Percentiles rank a stretch among this genome's conserved stretches.
These are phyloP conservation scores for Microsporum ferrugineum DNA, from an alignment of 2,329 filamentous ascomycete genomes.

Conservation along the genomic window DNA sequence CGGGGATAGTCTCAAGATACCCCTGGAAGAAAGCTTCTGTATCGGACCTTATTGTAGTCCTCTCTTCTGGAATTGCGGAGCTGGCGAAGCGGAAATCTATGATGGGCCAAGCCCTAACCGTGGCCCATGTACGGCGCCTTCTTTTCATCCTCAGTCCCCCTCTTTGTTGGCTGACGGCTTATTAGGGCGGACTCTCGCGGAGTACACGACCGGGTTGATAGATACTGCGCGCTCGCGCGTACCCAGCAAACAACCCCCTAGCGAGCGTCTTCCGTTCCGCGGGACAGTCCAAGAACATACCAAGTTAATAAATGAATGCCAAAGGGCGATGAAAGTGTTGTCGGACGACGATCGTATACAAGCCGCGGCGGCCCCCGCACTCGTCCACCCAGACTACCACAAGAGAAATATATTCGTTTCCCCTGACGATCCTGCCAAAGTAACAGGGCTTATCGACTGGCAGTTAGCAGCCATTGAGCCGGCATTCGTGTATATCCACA, in stretches of 20 bases:
- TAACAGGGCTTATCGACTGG: slow-evolving; percentile 27
- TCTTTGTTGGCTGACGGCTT: neutral
- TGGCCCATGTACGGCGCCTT: slow-evolving; percentile 12
- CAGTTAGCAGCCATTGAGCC: slow-evolving; percentile 24
- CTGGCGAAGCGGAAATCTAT: slow-evolving; percentile 13
- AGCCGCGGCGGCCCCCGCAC: slow-evolving; percentile 11
- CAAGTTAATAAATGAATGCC: slow-evolving; percentile 13
- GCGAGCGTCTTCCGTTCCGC: slow-evolving; percentile 11
- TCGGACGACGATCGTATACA: slow-evolving; percentile 17
- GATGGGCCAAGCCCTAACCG: slow-evolving; percentile 5
- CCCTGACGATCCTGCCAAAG: slow-evolving; percentile 19
- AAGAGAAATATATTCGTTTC: slow-evolving; percentile 27
- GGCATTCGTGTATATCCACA: slow-evolving; percentile 18
- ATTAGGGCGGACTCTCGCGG: slow-evolving; percentile 4
- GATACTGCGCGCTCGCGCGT: slow-evolving; percentile 13
- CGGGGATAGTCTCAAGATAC: slow-evolving; percentile 15
- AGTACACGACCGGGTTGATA: slow-evolving; percentile 13
- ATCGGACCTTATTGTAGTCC: slow-evolving; percentile 24
- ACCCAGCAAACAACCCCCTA: slow-evolving; percentile 3
- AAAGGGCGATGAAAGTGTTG: slow-evolving; percentile 17
- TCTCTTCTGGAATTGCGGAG: slow-evolving; percentile 15
- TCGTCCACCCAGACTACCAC: slow-evolving; percentile 25
- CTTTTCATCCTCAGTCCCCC: neutral
- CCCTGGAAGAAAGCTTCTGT: slow-evolving; percentile 23
- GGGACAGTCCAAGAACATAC: slow-evolving; percentile 11